Percentiles rank a stretch among this genome's conserved stretches.
Conservation (phyloP, 352 stramenopile species). For the Phytophthora sojae region DNA sequence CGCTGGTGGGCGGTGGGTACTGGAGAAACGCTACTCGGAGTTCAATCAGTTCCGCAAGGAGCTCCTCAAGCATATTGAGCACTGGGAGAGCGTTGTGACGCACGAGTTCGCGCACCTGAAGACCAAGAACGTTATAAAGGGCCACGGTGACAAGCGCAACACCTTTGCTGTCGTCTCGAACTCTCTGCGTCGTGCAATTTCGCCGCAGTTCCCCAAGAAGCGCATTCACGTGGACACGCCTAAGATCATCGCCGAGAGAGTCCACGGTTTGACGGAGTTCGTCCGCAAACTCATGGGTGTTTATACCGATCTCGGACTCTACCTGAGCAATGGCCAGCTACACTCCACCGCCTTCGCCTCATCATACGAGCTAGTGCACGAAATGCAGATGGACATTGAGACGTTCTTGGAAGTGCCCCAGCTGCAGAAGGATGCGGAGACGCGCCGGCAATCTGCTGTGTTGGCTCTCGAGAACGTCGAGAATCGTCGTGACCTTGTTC, state of each 20-base stretch:
- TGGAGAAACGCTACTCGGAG: slow-evolving; percentile 70
- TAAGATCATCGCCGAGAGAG: slow-evolving; percentile 51
- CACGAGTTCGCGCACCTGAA: slow-evolving; percentile 32
- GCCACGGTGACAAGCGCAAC: slow-evolving; percentile 29
- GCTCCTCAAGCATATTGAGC: slow-evolving; percentile 48
- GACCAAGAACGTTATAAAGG: slow-evolving; percentile 1
- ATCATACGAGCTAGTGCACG: slow-evolving; percentile 23
- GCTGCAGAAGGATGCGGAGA: slow-evolving; percentile 52
- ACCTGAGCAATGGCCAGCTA: slow-evolving; percentile 43
- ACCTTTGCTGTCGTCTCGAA: slow-evolving; percentile 56
- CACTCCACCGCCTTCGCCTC: slow-evolving; percentile 24
- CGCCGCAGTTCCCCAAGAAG: slow-evolving; percentile 54
- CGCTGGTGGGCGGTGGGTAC: slow-evolving; percentile 46
- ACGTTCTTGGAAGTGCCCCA: slow-evolving; percentile 53
- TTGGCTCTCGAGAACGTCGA: slow-evolving; percentile 48
- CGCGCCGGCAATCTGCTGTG: slow-evolving; percentile 44
- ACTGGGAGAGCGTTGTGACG: slow-evolving; percentile 39
- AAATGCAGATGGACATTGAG: slow-evolving; percentile 45
- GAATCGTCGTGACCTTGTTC: slow-evolving; percentile 1
- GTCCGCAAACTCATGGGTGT: slow-evolving; percentile 53
- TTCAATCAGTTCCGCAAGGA: slow-evolving; percentile 52
- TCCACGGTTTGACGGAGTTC: slow-evolving; percentile 50
- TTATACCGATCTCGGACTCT: slow-evolving; percentile 62
- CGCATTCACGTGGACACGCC: slow-evolving; percentile 55
- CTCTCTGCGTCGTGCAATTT: slow-evolving; percentile 49